Conservation (phyloP, 371 early-diverging fungal genomes). For the Chytridium lagenaria region DNA sequence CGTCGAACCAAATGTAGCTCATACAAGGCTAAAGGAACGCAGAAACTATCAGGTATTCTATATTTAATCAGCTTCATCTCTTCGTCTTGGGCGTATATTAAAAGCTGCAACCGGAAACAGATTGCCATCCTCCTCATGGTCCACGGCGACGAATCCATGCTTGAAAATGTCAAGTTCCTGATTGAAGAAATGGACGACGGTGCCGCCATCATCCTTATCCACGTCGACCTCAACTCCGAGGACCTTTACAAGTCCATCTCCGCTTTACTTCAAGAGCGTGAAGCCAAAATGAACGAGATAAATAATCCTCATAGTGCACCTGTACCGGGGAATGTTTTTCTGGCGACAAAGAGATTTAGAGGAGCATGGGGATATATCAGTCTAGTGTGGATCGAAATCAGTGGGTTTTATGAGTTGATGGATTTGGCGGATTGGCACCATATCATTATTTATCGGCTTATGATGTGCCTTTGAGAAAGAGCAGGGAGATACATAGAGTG, state of each 20-base stretch:
- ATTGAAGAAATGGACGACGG: constrained; percentile 37
- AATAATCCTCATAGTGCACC: not conserved
- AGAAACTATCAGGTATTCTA: constrained; percentile 6
- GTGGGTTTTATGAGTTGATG: constrained; percentile 49
- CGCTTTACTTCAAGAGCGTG: not conserved
- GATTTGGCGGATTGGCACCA: constrained; percentile 56
- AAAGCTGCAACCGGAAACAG: not conserved
- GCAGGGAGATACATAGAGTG: constrained; percentile 38
- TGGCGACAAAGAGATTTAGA: constrained; percentile 30
- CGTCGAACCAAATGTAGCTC: constrained; percentile 17
- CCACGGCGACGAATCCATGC: constrained; percentile 30
- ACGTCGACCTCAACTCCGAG: constrained; percentile 27
- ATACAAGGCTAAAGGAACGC: not conserved
- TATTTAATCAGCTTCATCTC: not conserved
- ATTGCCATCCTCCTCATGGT: constrained; percentile 48
- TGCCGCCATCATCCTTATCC: constrained; percentile 35
- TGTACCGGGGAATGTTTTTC: constrained; percentile 35
- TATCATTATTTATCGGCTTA: constrained; percentile 48
- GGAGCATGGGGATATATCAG: constrained; percentile 41
- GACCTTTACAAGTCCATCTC: constrained; percentile 14
- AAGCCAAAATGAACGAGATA: constrained; percentile 4
- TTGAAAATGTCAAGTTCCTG: constrained; percentile 14
- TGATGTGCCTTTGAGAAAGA: constrained; percentile 52
- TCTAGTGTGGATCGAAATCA: constrained; percentile 43
- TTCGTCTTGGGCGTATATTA: not conserved